Evolutionary conservation across 1,284 basidiomycete species (phyloP), one percentile per base, ranked within the genome.

Genomic region (Pyrrhoderma noxium): DNA sequence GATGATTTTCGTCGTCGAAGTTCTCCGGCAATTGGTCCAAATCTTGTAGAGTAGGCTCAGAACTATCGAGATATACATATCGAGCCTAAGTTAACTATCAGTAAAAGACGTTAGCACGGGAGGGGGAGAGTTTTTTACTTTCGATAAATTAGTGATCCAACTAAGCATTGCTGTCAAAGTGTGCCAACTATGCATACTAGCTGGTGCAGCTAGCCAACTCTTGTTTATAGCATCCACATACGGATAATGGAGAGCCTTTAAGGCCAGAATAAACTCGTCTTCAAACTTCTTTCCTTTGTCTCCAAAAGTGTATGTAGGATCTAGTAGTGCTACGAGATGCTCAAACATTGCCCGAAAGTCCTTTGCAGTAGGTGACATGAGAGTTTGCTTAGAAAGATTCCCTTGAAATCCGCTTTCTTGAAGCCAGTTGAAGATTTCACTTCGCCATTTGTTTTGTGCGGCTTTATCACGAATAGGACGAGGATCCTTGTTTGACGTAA

Each of bases 141-240:
- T 84, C 60, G 82, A 82, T 57, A 90, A 66, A 58, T 91, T 86
- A 1, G 86, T 85, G 13, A 95, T 69, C 93, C 92, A 95, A 64
- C 91, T 85, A 43, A 95, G 63, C 62, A 89, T 85, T 18, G 86
- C 91, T 14, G 93, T 69, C 14, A 93, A 64, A 13, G 77, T 70
- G 0, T 89, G 88, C 93, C 91, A 94, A 14, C 85, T 82, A 64
- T 89, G 85, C 70, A 85, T 82, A 53, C 83, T 85, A 0, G 88
- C 90, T 0, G 90, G 87, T 1, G 90, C 84, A 2, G 81, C 81
- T n/a, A 95, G 67, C 74, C 85, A 89, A 54, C 88, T 92, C 47
- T 81, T 79, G 58, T 90, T 85, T 5, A 93, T 74, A 49, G 78
- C 73, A 46, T 82, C 75, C 5, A 80, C 73, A 53, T 79, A 86